A percentile compares a stretch with the other conserved stretches of the same genome.
Conservation (phyloP, 768 basidiomycete species). For the Lactarius deliciosus region DNA sequence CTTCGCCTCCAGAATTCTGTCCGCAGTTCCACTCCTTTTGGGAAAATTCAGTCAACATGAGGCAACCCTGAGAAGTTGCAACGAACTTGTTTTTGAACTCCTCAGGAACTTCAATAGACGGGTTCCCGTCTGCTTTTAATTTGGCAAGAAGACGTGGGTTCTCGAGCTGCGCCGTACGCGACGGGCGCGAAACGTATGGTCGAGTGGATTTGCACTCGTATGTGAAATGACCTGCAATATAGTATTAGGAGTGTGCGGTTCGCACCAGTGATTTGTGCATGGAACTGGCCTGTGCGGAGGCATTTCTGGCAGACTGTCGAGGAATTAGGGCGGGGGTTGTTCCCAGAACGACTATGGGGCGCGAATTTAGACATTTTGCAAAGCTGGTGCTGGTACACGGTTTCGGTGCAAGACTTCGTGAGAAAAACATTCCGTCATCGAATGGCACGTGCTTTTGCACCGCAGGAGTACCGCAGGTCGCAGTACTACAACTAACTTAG, state of each 20-base stretch:
- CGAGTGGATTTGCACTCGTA: constrained; percentile 83
- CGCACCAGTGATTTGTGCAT: not conserved
- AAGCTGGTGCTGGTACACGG: too few species aligned
- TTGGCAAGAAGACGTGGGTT: constrained; percentile 69
- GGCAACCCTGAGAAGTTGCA: not conserved
- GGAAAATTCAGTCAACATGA: not conserved
- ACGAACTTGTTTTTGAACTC: constrained; percentile 84
- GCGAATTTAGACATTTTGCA: constrained; percentile 73
- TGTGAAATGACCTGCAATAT: constrained; percentile 73
- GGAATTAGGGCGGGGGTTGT: constrained; percentile 60
- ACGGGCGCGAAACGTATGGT: constrained; percentile 87
- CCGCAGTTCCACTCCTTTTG: constrained; percentile 71
- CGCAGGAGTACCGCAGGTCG: too few species aligned
- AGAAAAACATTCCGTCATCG: not conserved
- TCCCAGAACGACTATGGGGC: constrained; percentile 63
- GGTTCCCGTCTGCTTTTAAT: constrained; percentile 66
- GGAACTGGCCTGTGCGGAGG: constrained; percentile 55
- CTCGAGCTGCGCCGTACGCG: constrained; percentile 81
- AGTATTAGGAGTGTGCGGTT: not conserved
- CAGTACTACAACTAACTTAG: not conserved
- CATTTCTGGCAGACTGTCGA: constrained; percentile 85
- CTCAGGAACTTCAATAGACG: constrained; percentile 82
- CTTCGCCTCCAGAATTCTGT: constrained; percentile 78
- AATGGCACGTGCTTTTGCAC: not conserved
- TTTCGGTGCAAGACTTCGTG: constrained; percentile 6